Evolutionary conservation across 345 rosid genomes (phyloP), one percentile per base, ranked within the genome.

Genomic region (Murraya paniculata): DNA sequence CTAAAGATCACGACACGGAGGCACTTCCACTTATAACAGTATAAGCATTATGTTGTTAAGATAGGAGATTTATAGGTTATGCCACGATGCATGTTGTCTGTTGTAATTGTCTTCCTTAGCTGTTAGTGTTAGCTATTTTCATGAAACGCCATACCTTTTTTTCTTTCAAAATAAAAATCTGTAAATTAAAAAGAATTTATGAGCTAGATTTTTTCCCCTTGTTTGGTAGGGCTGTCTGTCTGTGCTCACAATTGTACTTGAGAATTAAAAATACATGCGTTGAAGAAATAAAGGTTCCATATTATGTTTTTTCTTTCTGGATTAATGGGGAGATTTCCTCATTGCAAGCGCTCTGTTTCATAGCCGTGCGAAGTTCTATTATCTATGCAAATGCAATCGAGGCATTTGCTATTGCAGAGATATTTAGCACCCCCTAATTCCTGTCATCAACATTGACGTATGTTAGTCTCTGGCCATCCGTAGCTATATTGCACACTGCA

Each of bases 21-120:
- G 85, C 67, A 31, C 80, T 89, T 68, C 92, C 89, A 14, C 80
- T 68, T 41, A 18, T 85, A 75, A 57, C 35, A 64, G 48, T 36
- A 25, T 75, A n/a, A 33, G 13, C 41, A 14, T 56, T 53, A 25
- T 31, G 6, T 56, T 36, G 35, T 31, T 75, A 41, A 64, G 61
- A 30, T 27, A 14, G 36, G 57, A 66, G 61, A 24, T 25, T 62
- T 76, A 33, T 30, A 25, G 64, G 31, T 36, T 25, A 39, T 66
- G 25, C 55, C 35, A 65, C 68, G 33, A 24, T 18, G 36, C 36
- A 9, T 76, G 21, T 65, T 33, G 28, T n/a, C 64, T 38, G 36
- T 38, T 72, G 75, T 57, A 56, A n/a, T 28, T 74, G 35, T 41
- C 9, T 16, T 33, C 33, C 56, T 25, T 25, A 19, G n/a, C 58